Percentiles rank a stretch among this genome's conserved stretches.
Evolutionary conservation across 2,329 filamentous ascomycete species (phyloP).

Genomic region (Claviceps africana): DNA sequence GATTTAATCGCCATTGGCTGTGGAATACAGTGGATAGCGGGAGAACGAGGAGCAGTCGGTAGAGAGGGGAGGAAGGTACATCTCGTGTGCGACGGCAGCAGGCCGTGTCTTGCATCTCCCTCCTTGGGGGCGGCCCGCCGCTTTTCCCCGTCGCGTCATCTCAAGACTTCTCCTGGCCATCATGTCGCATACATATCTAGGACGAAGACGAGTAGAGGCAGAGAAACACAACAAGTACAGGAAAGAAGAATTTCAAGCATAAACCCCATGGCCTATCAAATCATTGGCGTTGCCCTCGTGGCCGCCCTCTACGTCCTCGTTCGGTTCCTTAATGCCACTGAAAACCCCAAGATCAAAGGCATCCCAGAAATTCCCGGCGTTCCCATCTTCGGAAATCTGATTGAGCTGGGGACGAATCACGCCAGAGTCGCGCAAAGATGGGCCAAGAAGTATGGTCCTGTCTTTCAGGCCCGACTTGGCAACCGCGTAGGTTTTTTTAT

Average conservation of each 20-base stretch:
- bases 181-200: no score
- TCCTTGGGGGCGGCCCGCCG: no score
- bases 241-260: no score
- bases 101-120: no score
- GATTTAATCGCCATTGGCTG: no score
- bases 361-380: conserved; percentile 47
- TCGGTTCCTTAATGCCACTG: conserved; percentile 30
- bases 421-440: conserved; percentile 39
- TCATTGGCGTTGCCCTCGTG: conserved; percentile 8
- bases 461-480: conserved; percentile 54
- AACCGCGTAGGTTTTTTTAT: conserved; percentile 36
- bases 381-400: conserved; percentile 48
- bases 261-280: conserved; percentile 8
- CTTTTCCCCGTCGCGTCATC: no score
- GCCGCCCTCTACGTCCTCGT: conserved; percentile 12
- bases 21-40: no score
- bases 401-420: conserved; percentile 45
- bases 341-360: conserved; percentile 45
- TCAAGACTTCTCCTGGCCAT: no score
- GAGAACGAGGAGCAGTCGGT: no score
- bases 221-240: not conserved
- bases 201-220: not conserved
- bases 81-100: no score
- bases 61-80: no score
- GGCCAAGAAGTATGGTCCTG: conserved; percentile 47